Percentiles rank a stretch among this genome's conserved stretches.
These are phyloP conservation scores for Xerocomus minutiporus DNA, from an alignment of 1,284 basidiomycete genomes.

Conservation along the genomic window DNA sequence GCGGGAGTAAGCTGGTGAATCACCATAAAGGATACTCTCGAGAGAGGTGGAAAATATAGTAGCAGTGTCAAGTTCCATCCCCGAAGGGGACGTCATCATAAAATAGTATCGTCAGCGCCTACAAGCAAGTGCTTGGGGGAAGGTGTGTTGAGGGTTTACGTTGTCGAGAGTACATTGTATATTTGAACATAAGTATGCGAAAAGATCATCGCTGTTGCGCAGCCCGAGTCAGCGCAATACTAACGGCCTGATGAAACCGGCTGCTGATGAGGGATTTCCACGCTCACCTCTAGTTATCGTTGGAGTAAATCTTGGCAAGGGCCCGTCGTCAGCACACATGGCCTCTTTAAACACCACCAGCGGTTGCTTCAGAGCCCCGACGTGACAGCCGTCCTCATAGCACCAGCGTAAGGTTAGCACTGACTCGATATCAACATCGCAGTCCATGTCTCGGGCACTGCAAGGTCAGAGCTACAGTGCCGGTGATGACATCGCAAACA, in stretches of 20 bases:
- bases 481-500: neutral
- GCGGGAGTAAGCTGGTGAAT: neutral
- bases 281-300: neutral
- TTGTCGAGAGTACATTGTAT: neutral
- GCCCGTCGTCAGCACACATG: too few relatives aligned
- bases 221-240: neutral
- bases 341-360: neutral
- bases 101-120: neutral
- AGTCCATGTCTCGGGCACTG: neutral
- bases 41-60: constrained; percentile 21
- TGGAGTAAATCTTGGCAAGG: too few relatives aligned
- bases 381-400: neutral
- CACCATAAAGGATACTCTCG: constrained; percentile 25
- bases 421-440: neutral
- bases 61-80: constrained; percentile 12
- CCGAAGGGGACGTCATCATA: constrained; percentile 3
- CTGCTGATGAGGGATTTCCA: neutral
- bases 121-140: neutral
- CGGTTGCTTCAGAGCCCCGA: neutral
- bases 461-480: neutral
- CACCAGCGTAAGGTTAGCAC: neutral
- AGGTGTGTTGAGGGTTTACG: neutral
- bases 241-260: neutral
- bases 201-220: neutral
- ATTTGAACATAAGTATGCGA: neutral